Evolutionary conservation across 345 rosid species (phyloP), one percentile per base, ranked within the genome.

Genomic region (Syzygium oleosum): DNA sequence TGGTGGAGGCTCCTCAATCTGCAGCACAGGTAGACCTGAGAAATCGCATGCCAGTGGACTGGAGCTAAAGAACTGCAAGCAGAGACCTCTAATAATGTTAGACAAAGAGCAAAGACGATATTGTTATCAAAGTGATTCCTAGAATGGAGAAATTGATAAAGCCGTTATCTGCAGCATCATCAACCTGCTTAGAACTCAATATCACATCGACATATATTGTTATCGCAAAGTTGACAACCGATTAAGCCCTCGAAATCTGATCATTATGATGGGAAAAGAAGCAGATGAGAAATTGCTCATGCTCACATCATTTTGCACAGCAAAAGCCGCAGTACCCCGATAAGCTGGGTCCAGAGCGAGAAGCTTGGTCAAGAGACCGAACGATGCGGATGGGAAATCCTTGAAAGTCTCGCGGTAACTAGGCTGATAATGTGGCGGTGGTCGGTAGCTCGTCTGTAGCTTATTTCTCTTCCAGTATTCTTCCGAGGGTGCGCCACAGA

Each of bases 401-500:
- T 87, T 90, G 59, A 96, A 96, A 31, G 93, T 91, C 84, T 94
- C 98, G 31, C 90, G 92, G 88, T 93, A 94, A 90, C 93, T 95
- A 16, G 95, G 93, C 91, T 92, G 94, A 90, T 94, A 94, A 88
- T 94, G 93, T 83, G 92, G 96, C 41, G 94, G 94, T 5, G 97
- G 98, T 85, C 95, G 91, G 88, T 95, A 97, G 89, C 95, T 96
- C 58, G 95, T 90, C 34, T 94, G 91, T 3, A 94, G 88, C 93
- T 92, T 97, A 93, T 92, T 90, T 88, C 92, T 97, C 90, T 89
- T 93, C 98, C 98, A 96, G 34, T 96, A 96, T 65, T 96, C 98
- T 87, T 96, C 97, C 0, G 96, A 88, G 15, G 98, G 98, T 34
- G 98, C 92, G 13, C 99, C 97, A 65, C 98, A 97, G 5, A 97